Evolutionary conservation across 352 stramenopile species (phyloP).

Genomic region (Elongisporangium prolatum): DNA sequence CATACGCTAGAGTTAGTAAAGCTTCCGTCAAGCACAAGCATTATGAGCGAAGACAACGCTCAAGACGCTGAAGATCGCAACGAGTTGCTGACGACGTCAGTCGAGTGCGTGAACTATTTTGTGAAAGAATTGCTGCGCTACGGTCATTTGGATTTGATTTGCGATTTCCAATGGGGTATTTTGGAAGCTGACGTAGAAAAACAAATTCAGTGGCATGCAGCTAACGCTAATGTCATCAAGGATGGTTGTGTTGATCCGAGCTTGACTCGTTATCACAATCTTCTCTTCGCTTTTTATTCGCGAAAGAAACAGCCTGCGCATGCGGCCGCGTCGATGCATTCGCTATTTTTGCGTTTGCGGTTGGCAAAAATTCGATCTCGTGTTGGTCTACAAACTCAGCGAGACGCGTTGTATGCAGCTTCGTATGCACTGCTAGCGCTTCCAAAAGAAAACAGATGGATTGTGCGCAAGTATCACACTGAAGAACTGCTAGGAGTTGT

Average conservation of each 20-base stretch:
- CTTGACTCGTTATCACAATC: constrained; percentile 54
- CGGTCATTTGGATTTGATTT: constrained; percentile 60
- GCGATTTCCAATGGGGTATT: constrained; percentile 63
- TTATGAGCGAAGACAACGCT: constrained; percentile 5
- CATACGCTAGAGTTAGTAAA: constrained; percentile 38
- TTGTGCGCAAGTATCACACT: constrained; percentile 66
- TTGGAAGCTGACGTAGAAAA: constrained; percentile 61
- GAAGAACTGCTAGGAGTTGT: constrained; percentile 35
- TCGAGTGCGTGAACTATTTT: constrained; percentile 67
- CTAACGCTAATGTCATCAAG: constrained; percentile 50
- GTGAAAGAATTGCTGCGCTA: constrained; percentile 71
- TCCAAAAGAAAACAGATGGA: constrained; percentile 46
- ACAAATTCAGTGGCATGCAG: constrained; percentile 68
- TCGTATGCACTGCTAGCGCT: constrained; percentile 36
- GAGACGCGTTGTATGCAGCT: constrained; percentile 54
- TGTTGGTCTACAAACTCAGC: constrained; percentile 40
- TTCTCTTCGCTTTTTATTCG: constrained; percentile 70
- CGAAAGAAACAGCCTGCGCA: constrained; percentile 59
- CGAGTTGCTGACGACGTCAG: constrained; percentile 28
- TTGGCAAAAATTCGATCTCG: constrained; percentile 33
- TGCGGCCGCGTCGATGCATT: constrained; percentile 53
- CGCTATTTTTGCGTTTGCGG: constrained; percentile 43
- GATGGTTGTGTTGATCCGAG: constrained; percentile 31
- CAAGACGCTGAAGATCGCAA: constrained; percentile 1
- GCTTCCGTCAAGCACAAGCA: neutral